phyloP scores from a whole-genome alignment of 2,329 filamentous ascomycete genomes.

The Diaporthe nobilis region DNA sequence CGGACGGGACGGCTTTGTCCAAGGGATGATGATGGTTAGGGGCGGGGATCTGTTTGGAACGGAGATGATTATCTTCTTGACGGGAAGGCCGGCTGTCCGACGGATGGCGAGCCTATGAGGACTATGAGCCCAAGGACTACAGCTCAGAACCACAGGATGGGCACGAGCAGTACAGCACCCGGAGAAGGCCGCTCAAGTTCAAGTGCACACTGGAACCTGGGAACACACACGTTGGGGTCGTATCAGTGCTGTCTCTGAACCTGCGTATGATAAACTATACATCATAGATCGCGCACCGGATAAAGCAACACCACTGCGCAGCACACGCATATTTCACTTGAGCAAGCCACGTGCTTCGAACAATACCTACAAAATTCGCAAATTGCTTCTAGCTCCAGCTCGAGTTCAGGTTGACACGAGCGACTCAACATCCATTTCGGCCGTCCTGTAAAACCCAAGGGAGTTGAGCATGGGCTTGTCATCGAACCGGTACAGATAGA shows the following conservation, averaged over 20 bases:
- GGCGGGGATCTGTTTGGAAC: not conserved
- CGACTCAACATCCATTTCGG: slow-evolving; percentile 56
- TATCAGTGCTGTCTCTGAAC: not conserved
- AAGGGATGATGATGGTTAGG: not conserved
- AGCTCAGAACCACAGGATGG: not conserved
- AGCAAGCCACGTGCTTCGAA: not conserved
- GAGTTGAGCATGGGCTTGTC: slow-evolving; percentile 68
- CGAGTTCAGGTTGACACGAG: slow-evolving; percentile 49
- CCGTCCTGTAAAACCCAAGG: slow-evolving; percentile 63
- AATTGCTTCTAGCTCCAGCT: not conserved
- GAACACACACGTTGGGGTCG: not conserved
- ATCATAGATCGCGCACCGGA: slow-evolving; percentile 12
- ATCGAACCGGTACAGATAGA: slow-evolving; percentile 68
- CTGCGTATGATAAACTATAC: not conserved
- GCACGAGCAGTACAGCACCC: not conserved
- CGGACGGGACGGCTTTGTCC: not conserved
- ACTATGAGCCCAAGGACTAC: not conserved
- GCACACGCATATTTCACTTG: not conserved
- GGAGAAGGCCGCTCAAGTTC: not conserved
- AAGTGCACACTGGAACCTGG: not conserved
- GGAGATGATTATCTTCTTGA: not conserved
- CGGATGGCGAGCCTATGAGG: not conserved
- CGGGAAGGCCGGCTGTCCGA: not conserved
- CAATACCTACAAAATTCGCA: not conserved
- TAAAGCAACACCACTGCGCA: slow-evolving; percentile 5